These are phyloP conservation scores for Marsdenia floribunda DNA, from an alignment of 257 asterid genomes.

Conservation along the genomic window DNA sequence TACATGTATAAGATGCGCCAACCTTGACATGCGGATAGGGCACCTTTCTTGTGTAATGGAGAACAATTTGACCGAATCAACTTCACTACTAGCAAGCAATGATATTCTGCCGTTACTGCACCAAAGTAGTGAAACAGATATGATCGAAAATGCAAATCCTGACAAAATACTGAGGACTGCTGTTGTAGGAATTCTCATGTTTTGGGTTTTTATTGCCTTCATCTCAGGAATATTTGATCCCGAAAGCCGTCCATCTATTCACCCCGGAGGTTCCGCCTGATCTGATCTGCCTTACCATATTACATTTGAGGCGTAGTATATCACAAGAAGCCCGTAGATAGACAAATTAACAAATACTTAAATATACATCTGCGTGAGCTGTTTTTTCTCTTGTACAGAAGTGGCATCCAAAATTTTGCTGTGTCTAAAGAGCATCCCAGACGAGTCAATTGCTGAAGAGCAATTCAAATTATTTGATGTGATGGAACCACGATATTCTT, in stretches of 20 bases:
- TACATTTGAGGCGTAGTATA: background rate
- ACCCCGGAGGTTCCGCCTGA: slow-evolving; percentile 20
- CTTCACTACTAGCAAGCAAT: slow-evolving; percentile 18
- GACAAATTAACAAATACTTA: background rate
- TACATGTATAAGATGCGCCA: slow-evolving; percentile 58
- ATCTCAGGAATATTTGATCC: slow-evolving; percentile 56
- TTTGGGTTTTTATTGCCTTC: slow-evolving; percentile 59
- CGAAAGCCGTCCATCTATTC: slow-evolving; percentile 42
- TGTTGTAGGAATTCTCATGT: slow-evolving; percentile 57
- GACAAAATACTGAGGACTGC: slow-evolving; percentile 48
- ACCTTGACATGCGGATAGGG: slow-evolving; percentile 20
- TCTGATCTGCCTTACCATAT: background rate
- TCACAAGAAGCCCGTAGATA: background rate
- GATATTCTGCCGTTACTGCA: slow-evolving; percentile 31
- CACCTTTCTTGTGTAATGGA: slow-evolving; percentile 15
- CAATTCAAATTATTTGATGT: background rate
- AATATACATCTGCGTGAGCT: background rate
- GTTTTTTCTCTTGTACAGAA: background rate
- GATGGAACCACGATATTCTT: background rate
- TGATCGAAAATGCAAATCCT: slow-evolving; percentile 21
- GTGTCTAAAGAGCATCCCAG: background rate
- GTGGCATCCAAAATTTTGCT: background rate
- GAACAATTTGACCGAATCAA: slow-evolving; percentile 20
- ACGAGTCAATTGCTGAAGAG: background rate
- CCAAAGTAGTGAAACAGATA: slow-evolving; percentile 29